phyloP scores from a whole-genome alignment of 495 filamentous ascomycete genomes.

The Penicillium ucsense region DNA sequence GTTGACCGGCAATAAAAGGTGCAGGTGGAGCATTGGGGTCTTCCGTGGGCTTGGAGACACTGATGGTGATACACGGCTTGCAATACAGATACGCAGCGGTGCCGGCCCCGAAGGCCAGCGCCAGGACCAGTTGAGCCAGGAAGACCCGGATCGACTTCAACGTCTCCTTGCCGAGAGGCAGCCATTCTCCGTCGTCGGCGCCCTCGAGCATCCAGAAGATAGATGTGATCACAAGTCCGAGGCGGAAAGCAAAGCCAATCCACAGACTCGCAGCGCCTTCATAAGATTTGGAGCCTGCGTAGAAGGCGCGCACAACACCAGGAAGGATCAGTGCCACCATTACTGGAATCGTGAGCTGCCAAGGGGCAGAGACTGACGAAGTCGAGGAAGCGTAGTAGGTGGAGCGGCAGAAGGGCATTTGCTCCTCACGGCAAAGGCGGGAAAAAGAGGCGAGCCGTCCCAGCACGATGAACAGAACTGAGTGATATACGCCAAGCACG shows the following conservation, averaged over 20 bases:
- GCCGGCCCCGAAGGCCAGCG: slow-evolving; percentile 55
- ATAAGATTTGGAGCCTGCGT: slow-evolving; percentile 67
- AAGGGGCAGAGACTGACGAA: slow-evolving; percentile 85
- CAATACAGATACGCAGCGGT: slow-evolving; percentile 64
- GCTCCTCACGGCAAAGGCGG: slow-evolving; percentile 91
- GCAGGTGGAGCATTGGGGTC: slow-evolving; percentile 25
- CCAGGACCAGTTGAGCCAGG: slow-evolving; percentile 66
- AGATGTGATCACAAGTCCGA: slow-evolving; percentile 64
- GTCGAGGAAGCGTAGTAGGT: slow-evolving; percentile 90
- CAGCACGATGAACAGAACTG: slow-evolving; percentile 71
- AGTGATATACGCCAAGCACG: slow-evolving; percentile 70
- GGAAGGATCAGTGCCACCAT: slow-evolving; percentile 64
- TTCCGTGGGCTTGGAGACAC: slow-evolving; percentile 21
- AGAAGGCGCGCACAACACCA: slow-evolving; percentile 66
- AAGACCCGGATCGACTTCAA: slow-evolving; percentile 67
- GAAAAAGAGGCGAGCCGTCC: slow-evolving; percentile 79
- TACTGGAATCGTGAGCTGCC: slow-evolving; percentile 80
- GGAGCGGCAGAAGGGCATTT: slow-evolving; percentile 92
- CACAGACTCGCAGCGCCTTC: slow-evolving; percentile 73
- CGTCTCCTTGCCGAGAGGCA: slow-evolving; percentile 47
- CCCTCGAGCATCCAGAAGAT: slow-evolving; percentile 86
- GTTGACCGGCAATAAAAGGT: slow-evolving; percentile 19
- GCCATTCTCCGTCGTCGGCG: slow-evolving; percentile 83
- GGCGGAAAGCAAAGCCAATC: slow-evolving; percentile 72
- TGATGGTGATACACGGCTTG: slow-evolving; percentile 63